Percentiles rank a stretch among this genome's conserved stretches.
Evolutionary conservation across 805 yeast species (phyloP).

Genomic region (Kuraishia ogatae): DNA sequence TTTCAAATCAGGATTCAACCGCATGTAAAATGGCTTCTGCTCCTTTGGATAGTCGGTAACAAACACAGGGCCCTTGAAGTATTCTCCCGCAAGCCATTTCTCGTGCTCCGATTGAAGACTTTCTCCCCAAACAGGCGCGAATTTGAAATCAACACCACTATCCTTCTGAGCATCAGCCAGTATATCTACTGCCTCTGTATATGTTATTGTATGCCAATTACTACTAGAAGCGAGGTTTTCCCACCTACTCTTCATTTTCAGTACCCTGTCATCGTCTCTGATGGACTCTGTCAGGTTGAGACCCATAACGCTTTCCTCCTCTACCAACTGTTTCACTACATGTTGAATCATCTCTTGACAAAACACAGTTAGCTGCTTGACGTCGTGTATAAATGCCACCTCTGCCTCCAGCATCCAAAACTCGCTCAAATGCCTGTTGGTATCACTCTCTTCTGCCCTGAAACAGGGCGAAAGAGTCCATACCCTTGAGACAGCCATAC

Average conservation of each 20-base stretch:
- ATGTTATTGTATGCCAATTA: slow-evolving; percentile 65
- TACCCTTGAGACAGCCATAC: slow-evolving; percentile 67
- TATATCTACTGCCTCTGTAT: slow-evolving; percentile 63
- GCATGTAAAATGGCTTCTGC: slow-evolving; percentile 92
- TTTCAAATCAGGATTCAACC: slow-evolving; percentile 29
- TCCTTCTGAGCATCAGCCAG: slow-evolving; percentile 25
- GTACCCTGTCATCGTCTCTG: slow-evolving; percentile 27
- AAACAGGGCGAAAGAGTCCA: slow-evolving; percentile 91
- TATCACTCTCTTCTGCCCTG: slow-evolving; percentile 87
- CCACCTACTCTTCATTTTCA: slow-evolving; percentile 49
- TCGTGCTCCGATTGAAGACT: slow-evolving; percentile 81
- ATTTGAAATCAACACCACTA: slow-evolving; percentile 26
- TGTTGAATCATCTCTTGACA: slow-evolving; percentile 63
- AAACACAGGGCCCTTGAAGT: slow-evolving; percentile 70
- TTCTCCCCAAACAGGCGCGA: slow-evolving; percentile 59
- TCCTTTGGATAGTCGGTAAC: slow-evolving; percentile 78
- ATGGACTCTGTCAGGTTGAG: slow-evolving; percentile 27
- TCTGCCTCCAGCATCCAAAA: slow-evolving; percentile 99
- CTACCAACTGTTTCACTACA: slow-evolving; percentile 26
- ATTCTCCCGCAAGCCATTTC: slow-evolving; percentile 72
- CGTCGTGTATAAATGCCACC: slow-evolving; percentile 51
- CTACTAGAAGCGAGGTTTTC: slow-evolving; percentile 28
- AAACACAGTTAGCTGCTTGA: slow-evolving; percentile 53
- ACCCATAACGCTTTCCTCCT: slow-evolving; percentile 16
- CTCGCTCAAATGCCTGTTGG: slow-evolving; percentile 86